A percentile compares a stretch with the other conserved stretches of the same genome.
phyloP scores from a whole-genome alignment of 257 asterid species.

The Rubia yunnanensis region DNA sequence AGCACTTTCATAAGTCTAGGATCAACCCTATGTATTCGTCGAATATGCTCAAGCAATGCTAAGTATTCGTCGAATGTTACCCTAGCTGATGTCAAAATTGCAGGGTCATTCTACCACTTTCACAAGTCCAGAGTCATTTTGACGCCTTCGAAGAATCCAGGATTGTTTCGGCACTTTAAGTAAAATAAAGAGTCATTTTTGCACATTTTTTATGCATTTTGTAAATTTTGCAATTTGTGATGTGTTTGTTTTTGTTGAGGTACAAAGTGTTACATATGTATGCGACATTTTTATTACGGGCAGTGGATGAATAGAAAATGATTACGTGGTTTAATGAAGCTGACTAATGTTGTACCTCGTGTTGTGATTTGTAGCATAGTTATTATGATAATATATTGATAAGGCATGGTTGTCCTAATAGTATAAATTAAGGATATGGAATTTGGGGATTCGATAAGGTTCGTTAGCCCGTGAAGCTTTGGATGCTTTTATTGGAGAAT shows the following conservation, averaged over 20 bases:
- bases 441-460: neutral
- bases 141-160: no score
- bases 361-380: neutral
- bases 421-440: neutral
- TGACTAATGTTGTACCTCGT: neutral
- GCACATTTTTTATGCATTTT: no score
- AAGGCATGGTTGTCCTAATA: neutral
- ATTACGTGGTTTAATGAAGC: neutral
- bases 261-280: neutral
- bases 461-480: conserved; percentile 1
- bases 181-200: no score
- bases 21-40: no score
- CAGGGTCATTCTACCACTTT: no score
- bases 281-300: neutral
- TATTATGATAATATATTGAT: neutral
- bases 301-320: neutral
- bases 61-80: no score
- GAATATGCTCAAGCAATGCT: no score
- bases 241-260: neutral
- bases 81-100: no score
- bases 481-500: neutral
- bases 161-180: no score
- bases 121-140: no score
- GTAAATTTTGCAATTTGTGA: neutral
- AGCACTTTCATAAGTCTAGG: no score